phyloP scores from a whole-genome alignment of 1,139 yeast species.

The Yamadazyma taylorii region DNA sequence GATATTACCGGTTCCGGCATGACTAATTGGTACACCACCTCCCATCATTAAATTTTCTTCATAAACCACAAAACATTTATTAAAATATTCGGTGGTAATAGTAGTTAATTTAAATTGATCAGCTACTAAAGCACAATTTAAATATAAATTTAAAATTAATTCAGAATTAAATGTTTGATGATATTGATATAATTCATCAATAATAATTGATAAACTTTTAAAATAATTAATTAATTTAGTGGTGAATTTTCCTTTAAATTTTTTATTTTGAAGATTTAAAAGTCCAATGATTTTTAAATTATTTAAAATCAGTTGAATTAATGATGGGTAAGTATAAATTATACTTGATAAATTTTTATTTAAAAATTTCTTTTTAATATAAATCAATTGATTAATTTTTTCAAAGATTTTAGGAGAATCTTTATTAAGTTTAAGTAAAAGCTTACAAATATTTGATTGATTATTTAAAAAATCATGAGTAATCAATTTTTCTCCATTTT shows the following conservation, averaged over 20 bases:
- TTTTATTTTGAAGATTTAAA: slow-evolving; percentile 16
- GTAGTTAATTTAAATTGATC: slow-evolving; percentile 61
- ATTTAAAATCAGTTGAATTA: slow-evolving; percentile 60
- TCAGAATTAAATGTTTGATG: slow-evolving; percentile 51
- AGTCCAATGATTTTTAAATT: slow-evolving; percentile 56
- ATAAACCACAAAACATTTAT: slow-evolving; percentile 82
- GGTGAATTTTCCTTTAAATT: slow-evolving; percentile 21
- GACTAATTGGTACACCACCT: slow-evolving; percentile 6
- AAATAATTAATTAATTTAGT: slow-evolving; percentile 50
- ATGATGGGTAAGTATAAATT: slow-evolving; percentile 71
- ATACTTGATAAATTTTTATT: slow-evolving; percentile 55
- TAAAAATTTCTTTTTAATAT: slow-evolving; percentile 55
- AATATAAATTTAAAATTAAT: slow-evolving; percentile 49
- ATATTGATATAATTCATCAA: slow-evolving; percentile 62
- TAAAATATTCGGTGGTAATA: slow-evolving; percentile 85
- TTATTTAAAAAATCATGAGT: slow-evolving; percentile 46
- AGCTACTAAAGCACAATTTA: slow-evolving; percentile 65
- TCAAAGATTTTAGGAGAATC: slow-evolving; percentile 42
- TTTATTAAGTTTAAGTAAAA: slow-evolving; percentile 59
- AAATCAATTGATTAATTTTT: slow-evolving; percentile 56
- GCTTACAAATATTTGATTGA: slow-evolving; percentile 68
- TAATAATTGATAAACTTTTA: slow-evolving; percentile 70
- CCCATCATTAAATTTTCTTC: slow-evolving; percentile 62
- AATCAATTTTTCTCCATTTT: slow-evolving; percentile 31
- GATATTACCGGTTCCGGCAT: not conserved